Evolutionary conservation across 257 asterid species (phyloP).

Genomic region (Solanum boliviense): DNA sequence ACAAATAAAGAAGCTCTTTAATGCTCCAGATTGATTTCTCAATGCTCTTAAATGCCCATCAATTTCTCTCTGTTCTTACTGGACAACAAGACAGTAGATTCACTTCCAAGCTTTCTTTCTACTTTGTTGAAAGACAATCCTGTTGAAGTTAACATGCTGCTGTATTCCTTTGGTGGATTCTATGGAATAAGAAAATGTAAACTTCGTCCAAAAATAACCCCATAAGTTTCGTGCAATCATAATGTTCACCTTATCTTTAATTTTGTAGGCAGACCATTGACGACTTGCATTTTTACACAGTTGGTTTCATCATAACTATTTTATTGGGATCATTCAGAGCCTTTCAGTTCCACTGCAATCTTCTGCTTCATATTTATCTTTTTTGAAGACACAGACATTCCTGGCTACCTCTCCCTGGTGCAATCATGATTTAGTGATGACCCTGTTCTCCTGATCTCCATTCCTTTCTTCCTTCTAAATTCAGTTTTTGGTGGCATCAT

Average conservation of each 20-base stretch:
- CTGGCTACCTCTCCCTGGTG: neutral
- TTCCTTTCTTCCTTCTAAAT: neutral
- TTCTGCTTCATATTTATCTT: neutral
- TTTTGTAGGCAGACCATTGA: neutral
- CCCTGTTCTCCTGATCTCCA: neutral
- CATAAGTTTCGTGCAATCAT: neutral
- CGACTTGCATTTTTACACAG: neutral
- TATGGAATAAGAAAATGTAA: neutral
- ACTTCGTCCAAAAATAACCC: neutral
- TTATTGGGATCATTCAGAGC: neutral
- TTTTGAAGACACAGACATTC: neutral
- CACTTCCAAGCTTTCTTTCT: neutral
- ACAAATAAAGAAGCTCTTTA: neutral
- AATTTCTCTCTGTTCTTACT: neutral
- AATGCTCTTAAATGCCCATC: neutral
- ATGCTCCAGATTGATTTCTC: neutral
- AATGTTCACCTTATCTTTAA: neutral
- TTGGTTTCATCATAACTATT: neutral
- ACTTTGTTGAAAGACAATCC: neutral
- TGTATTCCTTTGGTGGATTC: neutral
- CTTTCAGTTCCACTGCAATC: neutral
- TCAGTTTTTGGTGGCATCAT: neutral
- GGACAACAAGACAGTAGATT: neutral
- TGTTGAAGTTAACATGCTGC: neutral
- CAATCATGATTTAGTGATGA: neutral